Percentiles rank a stretch among this genome's conserved stretches.
These are phyloP conservation scores for Desmodesmus armatus DNA, from an alignment of 139 green algal species.

Conservation along the genomic window DNA sequence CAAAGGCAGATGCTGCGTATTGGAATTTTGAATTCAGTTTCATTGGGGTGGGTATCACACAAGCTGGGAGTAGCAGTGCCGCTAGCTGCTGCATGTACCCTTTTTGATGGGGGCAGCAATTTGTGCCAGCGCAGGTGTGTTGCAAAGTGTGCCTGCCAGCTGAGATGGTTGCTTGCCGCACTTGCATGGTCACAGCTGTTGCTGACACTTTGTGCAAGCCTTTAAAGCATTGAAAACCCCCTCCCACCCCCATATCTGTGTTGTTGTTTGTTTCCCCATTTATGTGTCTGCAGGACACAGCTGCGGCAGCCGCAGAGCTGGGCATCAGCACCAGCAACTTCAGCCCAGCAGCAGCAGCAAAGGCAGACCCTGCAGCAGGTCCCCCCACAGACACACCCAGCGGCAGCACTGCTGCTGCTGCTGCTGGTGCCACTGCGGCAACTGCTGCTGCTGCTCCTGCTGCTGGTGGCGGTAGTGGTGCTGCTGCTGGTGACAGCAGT, in stretches of 20 bases:
- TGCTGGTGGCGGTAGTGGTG: not conserved
- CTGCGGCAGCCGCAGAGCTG: constrained; percentile 53
- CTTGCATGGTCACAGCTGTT: too few species aligned
- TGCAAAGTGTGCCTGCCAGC: too few species aligned
- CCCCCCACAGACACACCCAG: not conserved
- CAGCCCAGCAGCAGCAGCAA: not conserved
- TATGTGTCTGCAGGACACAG: constrained; percentile 33
- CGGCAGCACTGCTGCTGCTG: not conserved
- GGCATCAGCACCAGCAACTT: constrained; percentile 53
- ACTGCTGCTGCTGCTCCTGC: not conserved
- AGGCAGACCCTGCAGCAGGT: not conserved
- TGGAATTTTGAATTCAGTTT: too few species aligned
- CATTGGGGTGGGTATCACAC: not conserved
- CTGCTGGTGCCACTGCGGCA: not conserved
- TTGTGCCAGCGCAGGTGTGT: too few species aligned
- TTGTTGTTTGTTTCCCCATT: too few species aligned
- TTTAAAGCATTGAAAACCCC: too few species aligned
- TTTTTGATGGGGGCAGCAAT: too few species aligned
- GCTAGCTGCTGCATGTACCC: not conserved
- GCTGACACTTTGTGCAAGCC: too few species aligned
- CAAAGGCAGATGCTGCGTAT: not conserved
- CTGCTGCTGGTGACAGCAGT: not conserved
- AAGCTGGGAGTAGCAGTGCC: not conserved
- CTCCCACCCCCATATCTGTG: too few species aligned
- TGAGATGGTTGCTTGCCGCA: too few species aligned